phyloP scores from a whole-genome alignment of 129 eudicot genomes.

The Silybum marianum region DNA sequence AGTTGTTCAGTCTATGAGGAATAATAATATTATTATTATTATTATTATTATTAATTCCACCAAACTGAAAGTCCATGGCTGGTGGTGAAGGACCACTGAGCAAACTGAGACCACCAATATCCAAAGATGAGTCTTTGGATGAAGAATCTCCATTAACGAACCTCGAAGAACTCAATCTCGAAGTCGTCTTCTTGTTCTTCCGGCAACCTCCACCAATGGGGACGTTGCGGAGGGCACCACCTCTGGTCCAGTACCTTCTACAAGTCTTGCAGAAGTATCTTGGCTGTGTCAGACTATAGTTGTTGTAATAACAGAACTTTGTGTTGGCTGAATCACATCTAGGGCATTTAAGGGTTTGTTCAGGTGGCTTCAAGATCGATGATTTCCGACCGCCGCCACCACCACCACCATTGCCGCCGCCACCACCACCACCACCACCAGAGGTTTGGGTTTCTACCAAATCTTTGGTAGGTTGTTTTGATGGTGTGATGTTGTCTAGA shows the following conservation, averaged over 20 bases:
- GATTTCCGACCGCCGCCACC: conserved; percentile 18
- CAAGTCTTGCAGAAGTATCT: conserved; percentile 89
- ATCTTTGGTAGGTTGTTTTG: conserved; percentile 34
- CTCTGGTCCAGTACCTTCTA: conserved; percentile 84
- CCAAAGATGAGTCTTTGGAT: conserved; percentile 33
- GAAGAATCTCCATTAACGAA: conserved; percentile 37
- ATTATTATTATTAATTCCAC: conserved; percentile 27
- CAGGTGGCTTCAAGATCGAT: conserved; percentile 39
- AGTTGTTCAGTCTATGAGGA: conserved; percentile 19
- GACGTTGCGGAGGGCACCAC: conserved; percentile 84
- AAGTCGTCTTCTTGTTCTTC: conserved; percentile 52
- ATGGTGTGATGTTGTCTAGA: conserved; percentile 32
- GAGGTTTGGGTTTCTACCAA: conserved; percentile 28
- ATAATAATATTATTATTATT: background rate
- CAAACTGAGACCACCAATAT: conserved; percentile 45
- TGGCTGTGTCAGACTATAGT: conserved; percentile 84
- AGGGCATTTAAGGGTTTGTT: conserved; percentile 57
- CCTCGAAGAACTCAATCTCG: conserved; percentile 32
- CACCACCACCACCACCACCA: conserved; percentile 12
- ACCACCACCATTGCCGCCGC: conserved; percentile 5
- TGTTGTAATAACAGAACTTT: conserved; percentile 88
- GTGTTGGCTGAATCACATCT: conserved; percentile 91
- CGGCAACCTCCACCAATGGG: conserved; percentile 92
- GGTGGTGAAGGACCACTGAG: conserved; percentile 57
- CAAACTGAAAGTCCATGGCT: conserved; percentile 79